phyloP scores from a whole-genome alignment of 768 basidiomycete genomes.

The Lyophyllum shimeji region DNA sequence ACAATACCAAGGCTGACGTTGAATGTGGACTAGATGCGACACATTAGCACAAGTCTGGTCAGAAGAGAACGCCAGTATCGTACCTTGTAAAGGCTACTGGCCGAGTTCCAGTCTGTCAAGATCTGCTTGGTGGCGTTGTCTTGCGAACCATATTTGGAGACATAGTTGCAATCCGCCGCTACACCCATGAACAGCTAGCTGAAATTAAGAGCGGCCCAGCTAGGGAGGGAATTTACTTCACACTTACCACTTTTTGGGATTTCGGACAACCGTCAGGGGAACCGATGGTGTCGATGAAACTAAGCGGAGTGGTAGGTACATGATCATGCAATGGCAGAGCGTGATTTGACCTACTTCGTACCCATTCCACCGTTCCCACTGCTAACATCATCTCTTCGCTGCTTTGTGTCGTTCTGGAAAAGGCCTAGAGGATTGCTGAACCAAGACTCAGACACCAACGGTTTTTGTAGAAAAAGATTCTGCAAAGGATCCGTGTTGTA shows the following conservation, averaged over 20 bases:
- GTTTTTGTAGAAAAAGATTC: conserved; percentile 48
- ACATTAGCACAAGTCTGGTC: background rate
- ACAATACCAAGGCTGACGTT: conserved; percentile 84
- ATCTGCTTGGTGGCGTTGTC: conserved; percentile 73
- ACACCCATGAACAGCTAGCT: conserved; percentile 75
- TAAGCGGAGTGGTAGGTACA: conserved; percentile 26
- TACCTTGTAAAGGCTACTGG: conserved; percentile 70
- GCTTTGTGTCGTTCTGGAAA: conserved; percentile 32
- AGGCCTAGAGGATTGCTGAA: conserved; percentile 43
- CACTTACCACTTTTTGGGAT: conserved; percentile 63
- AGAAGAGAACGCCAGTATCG: background rate
- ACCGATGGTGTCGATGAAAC: conserved; percentile 72
- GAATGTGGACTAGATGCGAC: conserved; percentile 57
- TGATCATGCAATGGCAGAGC: conserved; percentile 1
- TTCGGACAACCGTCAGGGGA: conserved; percentile 69
- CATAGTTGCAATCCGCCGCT: conserved; percentile 85
- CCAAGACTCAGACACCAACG: conserved; percentile 28
- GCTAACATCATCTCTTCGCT: conserved; percentile 56
- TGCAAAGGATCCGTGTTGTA: conserved; percentile 62
- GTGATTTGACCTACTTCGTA: conserved; percentile 45
- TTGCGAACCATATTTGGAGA: conserved; percentile 57
- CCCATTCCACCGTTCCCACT: conserved; percentile 49
- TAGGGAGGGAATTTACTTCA: background rate
- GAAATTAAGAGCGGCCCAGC: conserved; percentile 2
- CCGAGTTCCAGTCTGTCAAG: conserved; percentile 78